Conservation (phyloP, 192 early-diverging fungal species). For the Gaertneriomyces semiglobifer region DNA sequence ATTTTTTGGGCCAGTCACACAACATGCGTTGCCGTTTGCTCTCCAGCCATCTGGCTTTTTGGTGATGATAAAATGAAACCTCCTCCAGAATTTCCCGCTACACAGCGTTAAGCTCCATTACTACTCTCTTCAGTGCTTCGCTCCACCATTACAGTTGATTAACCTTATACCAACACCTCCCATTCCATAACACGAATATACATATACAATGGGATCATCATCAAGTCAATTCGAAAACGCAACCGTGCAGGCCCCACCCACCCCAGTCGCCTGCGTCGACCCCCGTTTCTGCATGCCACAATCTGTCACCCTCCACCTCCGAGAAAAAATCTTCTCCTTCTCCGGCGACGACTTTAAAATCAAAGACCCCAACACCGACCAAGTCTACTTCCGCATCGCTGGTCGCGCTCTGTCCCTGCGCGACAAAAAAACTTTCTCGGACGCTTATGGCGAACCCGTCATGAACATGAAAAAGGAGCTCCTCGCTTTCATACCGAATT, state of each 20-base stretch:
- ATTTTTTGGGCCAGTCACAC: too few relatives aligned
- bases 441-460: conserved; percentile 22
- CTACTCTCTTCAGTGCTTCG: too few relatives aligned
- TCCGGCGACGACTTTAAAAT: conserved; percentile 30
- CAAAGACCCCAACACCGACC: conserved; percentile 12
- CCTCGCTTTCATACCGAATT: neutral
- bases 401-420: conserved; percentile 13
- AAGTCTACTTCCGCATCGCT: conserved; percentile 13
- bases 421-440: conserved; percentile 21
- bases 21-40: too few relatives aligned
- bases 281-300: conserved; percentile 9
- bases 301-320: conserved; percentile 8
- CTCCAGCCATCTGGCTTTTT: too few relatives aligned
- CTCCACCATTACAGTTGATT: too few relatives aligned
- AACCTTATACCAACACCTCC: too few relatives aligned
- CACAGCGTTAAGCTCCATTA: too few relatives aligned
- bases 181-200: too few relatives aligned
- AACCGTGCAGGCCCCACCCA: neutral
- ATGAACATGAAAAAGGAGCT: conserved; percentile 20
- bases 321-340: conserved; percentile 21
- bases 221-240: neutral
- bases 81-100: too few relatives aligned
- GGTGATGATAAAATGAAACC: too few relatives aligned
- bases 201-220: neutral
- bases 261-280: conserved; percentile 8